Base-by-base conservation (phyloP, 2,329 filamentous ascomycete genomes). In the Phaeosphaeriaceae sp. region DNA sequence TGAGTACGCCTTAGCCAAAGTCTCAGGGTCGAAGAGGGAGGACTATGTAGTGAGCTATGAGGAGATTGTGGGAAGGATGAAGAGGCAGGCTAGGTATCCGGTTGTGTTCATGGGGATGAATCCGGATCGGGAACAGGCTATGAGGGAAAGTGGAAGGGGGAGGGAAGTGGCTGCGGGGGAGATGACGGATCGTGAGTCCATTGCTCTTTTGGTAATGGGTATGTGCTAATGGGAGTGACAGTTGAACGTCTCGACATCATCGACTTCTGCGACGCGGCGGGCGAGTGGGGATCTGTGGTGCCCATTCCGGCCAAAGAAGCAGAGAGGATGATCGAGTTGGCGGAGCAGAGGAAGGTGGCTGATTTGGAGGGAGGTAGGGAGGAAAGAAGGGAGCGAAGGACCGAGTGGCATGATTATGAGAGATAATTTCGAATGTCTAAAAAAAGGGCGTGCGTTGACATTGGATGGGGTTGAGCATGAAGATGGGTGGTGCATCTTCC, bases 241-340 rank as follows among this genome's bases (percentile, higher is more conserved):
- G 64, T n/a, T 4, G 58, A 71, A 10, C 52, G 60, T 7, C 3
- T 51, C 7, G 60, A 64, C 1, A 64, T 72, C 2, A 62, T 72
- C 19, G 55, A 74, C 22, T 74, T 74, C 23, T 64, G 58, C 10
- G 70, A 74, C 19, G 64, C 71, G 8, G 71, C 71, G 1, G 44
- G 51, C 9, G 71, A 74, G 49, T 74, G 71, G 71, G 71, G 71
- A 0, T 72, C 70, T 0, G 58, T 54, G 1, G 65, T 74, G 1
- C 64, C 59, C n/a, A 54, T 74, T 3, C 70, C 69, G 15, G 60
- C 56, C 3, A 26, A 50, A 0, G 67, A 74, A 19, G 60, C 61
- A 13, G 32, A 62, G 9, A 53, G 61, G 3, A 69, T 73, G 63
- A 49, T 69, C 13, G 61, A 58, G 13, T 23, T 72, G 28, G 67